A percentile compares a stretch with the other conserved stretches of the same genome.
Evolutionary conservation across 2,329 filamentous ascomycete species (phyloP).

Genomic region (Bipolaris zeicola): DNA sequence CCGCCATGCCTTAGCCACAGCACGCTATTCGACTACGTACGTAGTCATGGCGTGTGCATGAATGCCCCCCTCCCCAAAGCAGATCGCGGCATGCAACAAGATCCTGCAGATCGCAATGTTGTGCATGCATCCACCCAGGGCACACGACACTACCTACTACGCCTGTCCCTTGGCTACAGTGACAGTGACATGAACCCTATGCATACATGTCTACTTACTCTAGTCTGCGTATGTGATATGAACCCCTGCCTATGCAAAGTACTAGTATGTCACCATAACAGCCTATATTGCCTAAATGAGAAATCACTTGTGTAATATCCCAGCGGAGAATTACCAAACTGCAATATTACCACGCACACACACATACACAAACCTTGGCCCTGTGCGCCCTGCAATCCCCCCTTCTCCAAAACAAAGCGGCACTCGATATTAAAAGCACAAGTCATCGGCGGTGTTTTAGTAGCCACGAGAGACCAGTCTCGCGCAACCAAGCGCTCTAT

Average conservation of each 20-base stretch:
- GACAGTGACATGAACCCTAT: too few relatives aligned
- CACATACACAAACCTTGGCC: background rate
- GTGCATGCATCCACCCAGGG: background rate
- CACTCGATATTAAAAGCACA: background rate
- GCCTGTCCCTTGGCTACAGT: too few relatives aligned
- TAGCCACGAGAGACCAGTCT: constrained; percentile 5
- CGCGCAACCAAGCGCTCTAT: background rate
- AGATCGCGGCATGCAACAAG: background rate
- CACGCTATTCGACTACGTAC: background rate
- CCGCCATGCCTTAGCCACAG: constrained; percentile 17
- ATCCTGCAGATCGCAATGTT: background rate
- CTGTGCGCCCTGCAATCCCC: too few relatives aligned
- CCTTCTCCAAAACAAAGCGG: background rate
- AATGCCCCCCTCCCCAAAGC: background rate
- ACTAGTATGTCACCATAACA: too few relatives aligned
- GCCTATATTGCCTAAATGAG: too few relatives aligned
- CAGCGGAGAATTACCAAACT: too few relatives aligned
- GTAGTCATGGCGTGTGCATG: background rate
- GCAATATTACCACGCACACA: background rate
- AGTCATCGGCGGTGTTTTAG: background rate
- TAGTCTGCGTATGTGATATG: too few relatives aligned
- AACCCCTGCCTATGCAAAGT: too few relatives aligned
- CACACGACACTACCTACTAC: too few relatives aligned
- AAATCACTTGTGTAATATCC: too few relatives aligned
- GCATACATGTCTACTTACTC: too few relatives aligned